phyloP scores from a whole-genome alignment of 768 basidiomycete genomes.

The Russula compacta region DNA sequence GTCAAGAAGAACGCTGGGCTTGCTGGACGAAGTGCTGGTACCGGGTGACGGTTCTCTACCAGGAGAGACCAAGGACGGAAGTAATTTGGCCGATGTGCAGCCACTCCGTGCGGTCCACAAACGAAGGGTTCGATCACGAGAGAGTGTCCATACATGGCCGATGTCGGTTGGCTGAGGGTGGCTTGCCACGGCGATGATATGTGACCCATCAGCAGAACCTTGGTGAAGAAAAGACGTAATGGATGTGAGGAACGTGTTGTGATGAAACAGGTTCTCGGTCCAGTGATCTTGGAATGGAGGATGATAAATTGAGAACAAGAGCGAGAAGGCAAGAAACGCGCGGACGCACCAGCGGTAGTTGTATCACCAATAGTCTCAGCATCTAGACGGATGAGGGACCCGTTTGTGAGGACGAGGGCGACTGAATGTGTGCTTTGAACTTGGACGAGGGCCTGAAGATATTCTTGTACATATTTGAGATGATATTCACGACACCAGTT shows the following conservation, averaged over 20 bases:
- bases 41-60: constrained; percentile 28
- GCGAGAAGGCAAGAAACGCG: neutral
- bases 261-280: constrained; percentile 56
- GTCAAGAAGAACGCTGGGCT: constrained; percentile 44
- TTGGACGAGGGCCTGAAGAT: constrained; percentile 36
- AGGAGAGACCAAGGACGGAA: constrained; percentile 32
- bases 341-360: constrained; percentile 46
- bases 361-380: constrained; percentile 48
- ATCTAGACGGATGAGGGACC: constrained; percentile 62
- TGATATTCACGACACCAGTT: constrained; percentile 61
- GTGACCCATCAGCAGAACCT: constrained; percentile 38
- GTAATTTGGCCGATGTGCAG: constrained; percentile 54
- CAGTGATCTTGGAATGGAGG: constrained; percentile 48
- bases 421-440: constrained; percentile 60
- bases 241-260: constrained; percentile 56
- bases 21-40: constrained; percentile 26
- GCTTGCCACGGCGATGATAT: constrained; percentile 64
- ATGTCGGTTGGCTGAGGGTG: constrained; percentile 71
- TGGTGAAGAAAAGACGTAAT: constrained; percentile 55
- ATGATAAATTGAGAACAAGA: neutral
- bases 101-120: constrained; percentile 75
- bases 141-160: constrained; percentile 72
- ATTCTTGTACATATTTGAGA: constrained; percentile 42
- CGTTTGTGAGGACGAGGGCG: constrained; percentile 51
- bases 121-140: constrained; percentile 75